Evolutionary conservation across 148 eudicot species (phyloP).

Genomic region (Rhododendron mucronatum): DNA sequence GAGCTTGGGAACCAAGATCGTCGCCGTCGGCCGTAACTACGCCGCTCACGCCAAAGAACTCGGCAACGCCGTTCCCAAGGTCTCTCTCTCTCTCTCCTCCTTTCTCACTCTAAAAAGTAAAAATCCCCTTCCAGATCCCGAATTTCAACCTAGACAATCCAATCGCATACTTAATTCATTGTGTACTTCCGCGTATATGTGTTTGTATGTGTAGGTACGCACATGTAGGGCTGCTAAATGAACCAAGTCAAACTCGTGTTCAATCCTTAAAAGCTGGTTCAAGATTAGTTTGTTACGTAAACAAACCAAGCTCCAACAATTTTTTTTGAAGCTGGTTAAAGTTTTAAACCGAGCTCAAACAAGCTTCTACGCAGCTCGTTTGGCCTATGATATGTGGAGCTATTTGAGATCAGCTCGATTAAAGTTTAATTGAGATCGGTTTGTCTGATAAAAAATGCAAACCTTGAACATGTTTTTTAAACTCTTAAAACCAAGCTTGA

Average conservation of each 20-base stretch:
- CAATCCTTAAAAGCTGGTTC: neutral
- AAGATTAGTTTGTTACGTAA: neutral
- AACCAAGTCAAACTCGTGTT: neutral
- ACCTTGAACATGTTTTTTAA: neutral
- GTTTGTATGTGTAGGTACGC: neutral
- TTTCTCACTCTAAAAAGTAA: neutral
- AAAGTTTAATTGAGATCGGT: neutral
- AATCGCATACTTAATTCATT: neutral
- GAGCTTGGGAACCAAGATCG: conserved; percentile 66
- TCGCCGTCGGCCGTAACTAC: conserved; percentile 87
- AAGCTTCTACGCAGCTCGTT: neutral
- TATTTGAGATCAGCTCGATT: neutral
- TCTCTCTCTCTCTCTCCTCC: neutral
- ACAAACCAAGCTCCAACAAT: neutral
- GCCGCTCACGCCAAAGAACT: conserved; percentile 90
- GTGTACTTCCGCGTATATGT: neutral
- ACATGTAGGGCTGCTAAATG: neutral
- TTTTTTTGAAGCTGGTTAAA: neutral
- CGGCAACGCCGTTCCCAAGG: conserved; percentile 88
- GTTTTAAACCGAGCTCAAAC: neutral
- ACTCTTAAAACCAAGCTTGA: neutral
- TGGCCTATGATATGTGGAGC: neutral
- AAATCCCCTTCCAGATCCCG: too few species aligned
- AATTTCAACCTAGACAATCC: conserved; percentile 4
- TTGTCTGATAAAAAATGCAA: neutral